Conservation (phyloP, 2,329 filamentous ascomycete genomes). For the Trichoderma atroviride region DNA sequence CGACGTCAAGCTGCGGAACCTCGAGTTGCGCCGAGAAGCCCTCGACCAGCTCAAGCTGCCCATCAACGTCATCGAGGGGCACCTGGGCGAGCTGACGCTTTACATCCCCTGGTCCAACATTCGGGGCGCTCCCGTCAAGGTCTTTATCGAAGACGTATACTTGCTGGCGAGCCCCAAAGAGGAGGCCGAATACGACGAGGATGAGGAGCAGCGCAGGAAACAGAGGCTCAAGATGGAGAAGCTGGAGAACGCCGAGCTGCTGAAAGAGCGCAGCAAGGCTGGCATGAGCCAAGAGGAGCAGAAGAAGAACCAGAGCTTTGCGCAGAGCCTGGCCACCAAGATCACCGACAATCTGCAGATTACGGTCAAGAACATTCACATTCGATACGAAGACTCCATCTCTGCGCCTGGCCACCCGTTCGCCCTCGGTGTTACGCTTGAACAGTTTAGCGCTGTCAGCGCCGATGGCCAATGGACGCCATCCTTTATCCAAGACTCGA, state of each 20-base stretch:
- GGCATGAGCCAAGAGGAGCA: conserved; percentile 94
- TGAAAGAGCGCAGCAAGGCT: conserved; percentile 90
- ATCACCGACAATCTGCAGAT: conserved; percentile 99
- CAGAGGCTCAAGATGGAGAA: conserved; percentile 99
- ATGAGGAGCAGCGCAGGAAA: conserved; percentile 83
- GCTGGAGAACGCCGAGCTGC: conserved; percentile 89
- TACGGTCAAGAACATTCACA: conserved; percentile 96
- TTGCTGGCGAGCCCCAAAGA: conserved; percentile 93
- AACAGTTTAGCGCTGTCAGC: conserved; percentile 96
- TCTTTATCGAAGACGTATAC: conserved; percentile 96
- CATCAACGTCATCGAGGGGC: conserved; percentile 93
- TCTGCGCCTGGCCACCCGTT: conserved; percentile 95
- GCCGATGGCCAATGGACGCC: conserved; percentile 95
- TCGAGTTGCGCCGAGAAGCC: conserved; percentile 91
- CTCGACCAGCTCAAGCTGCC: conserved; percentile 96
- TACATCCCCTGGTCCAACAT: conserved; percentile 98
- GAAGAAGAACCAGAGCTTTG: conserved; percentile 97
- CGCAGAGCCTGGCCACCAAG: conserved; percentile 89
- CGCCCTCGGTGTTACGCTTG: conserved; percentile 85
- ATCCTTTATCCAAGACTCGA: conserved; percentile 89
- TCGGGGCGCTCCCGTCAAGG: conserved; percentile 87
- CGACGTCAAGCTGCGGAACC: conserved; percentile 90
- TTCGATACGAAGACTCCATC: conserved; percentile 97
- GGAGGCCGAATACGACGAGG: conserved; percentile 88
- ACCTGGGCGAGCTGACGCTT: conserved; percentile 87